These are phyloP conservation scores for Neonectria neomacrospora DNA, from an alignment of 2,329 filamentous ascomycete species.

Conservation along the genomic window DNA sequence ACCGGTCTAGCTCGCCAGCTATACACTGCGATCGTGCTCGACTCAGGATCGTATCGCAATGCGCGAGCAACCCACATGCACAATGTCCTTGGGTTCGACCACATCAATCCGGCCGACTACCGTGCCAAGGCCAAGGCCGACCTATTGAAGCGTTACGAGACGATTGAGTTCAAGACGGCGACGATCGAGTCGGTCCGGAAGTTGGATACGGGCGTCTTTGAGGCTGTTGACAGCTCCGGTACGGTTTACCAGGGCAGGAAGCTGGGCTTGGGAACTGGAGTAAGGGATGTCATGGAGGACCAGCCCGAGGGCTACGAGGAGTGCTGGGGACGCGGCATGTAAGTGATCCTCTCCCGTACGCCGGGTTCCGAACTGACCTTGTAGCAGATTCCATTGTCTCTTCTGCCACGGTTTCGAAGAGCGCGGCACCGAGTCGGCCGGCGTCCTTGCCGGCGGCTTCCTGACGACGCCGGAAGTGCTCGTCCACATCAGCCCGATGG, in stretches of 20 bases:
- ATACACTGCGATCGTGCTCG: conserved; percentile 60
- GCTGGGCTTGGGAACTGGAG: conserved; percentile 65
- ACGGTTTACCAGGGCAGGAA: conserved; percentile 60
- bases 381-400: conserved; percentile 64
- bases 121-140: conserved; percentile 50
- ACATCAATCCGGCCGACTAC: conserved; percentile 49
- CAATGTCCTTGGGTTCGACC: conserved; percentile 54
- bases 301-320: conserved; percentile 64
- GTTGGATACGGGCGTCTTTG: conserved; percentile 47
- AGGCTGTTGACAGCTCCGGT: conserved; percentile 54
- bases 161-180: conserved; percentile 48
- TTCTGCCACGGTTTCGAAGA: conserved; percentile 71
- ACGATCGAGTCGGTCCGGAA: conserved; percentile 45
- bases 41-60: conserved; percentile 64
- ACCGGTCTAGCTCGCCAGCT: conserved; percentile 61
- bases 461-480: conserved; percentile 47
- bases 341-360: conserved; percentile 33
- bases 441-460: conserved; percentile 57
- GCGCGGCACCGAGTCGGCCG: conserved; percentile 56
- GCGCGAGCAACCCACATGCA: conserved; percentile 60
- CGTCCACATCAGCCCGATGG: conserved; percentile 56
- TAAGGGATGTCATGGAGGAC: conserved; percentile 60
- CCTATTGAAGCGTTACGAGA: conserved; percentile 49
- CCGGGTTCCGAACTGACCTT: conserved; percentile 8
- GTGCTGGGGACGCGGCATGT: conserved; percentile 65